phyloP scores from a whole-genome alignment of 495 filamentous ascomycete genomes.

The Staphylotrichum tortipilum region DNA sequence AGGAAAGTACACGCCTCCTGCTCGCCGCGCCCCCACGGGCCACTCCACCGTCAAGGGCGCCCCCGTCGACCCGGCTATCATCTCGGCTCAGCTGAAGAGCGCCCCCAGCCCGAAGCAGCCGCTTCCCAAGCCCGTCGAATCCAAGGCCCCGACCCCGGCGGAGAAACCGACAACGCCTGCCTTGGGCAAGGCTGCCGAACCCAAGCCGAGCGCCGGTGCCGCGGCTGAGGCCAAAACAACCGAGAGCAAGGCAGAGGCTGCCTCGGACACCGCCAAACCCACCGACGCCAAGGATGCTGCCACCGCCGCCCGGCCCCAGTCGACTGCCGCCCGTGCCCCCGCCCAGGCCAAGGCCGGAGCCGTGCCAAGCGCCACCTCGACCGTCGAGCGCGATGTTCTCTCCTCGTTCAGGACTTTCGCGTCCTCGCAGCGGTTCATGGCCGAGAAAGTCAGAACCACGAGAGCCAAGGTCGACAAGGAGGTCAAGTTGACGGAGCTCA shows the following conservation, averaged over 20 bases:
- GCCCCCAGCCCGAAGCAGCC: constrained; percentile 34
- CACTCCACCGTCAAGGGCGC: constrained; percentile 63
- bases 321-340: constrained; percentile 31
- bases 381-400: constrained; percentile 68
- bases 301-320: constrained; percentile 21
- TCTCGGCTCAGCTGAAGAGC: constrained; percentile 59
- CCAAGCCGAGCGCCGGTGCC: constrained; percentile 12
- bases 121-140: constrained; percentile 38
- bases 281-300: constrained; percentile 21
- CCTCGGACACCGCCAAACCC: constrained; percentile 15
- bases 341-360: constrained; percentile 33
- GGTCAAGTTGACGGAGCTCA: constrained; percentile 83
- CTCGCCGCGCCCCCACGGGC: constrained; percentile 65
- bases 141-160: constrained; percentile 18
- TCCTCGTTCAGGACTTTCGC: constrained; percentile 79
- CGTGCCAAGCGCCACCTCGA: constrained; percentile 57
- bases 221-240: constrained; percentile 19
- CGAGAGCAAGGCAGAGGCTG: constrained; percentile 14
- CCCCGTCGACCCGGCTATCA: constrained; percentile 74
- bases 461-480: constrained; percentile 78
- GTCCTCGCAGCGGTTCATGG: constrained; percentile 40
- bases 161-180: constrained; percentile 26
- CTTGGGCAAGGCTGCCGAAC: constrained; percentile 23
- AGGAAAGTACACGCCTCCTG: constrained; percentile 86
- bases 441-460: constrained; percentile 62